Evolutionary conservation across 2,329 filamentous ascomycete genomes (phyloP), one percentile per base, ranked within the genome.

Genomic region (Sporothrix variecibatus): DNA sequence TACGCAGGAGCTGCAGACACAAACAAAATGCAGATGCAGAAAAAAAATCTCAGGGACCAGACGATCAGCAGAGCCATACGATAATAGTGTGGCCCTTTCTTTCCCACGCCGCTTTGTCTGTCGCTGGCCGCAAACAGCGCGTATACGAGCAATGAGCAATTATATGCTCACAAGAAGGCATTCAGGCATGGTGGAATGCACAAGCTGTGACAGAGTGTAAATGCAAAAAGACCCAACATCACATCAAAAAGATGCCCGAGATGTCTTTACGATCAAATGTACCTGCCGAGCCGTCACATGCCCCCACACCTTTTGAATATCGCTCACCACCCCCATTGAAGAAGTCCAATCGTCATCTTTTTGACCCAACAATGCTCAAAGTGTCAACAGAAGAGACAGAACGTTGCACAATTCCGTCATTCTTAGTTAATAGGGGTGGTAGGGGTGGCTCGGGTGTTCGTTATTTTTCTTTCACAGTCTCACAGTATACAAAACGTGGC

Each of bases 381-480:
- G 34, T 26, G 38, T 64, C 60, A 31, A 49, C 6, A 67, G 12
- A 15, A 40, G 8, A 40, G n/a, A 12, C 3, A 34, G 3, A 6
- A n/a, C 3, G 17, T 65, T 38, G n/a, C 38, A 26, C 20, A n/a
- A 51, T 69, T 69, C 34, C 65, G 65, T 69, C 65, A 69, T 51
- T 34, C 26, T 69, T 69, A 51, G 64, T 53, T 51, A 69, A 51
- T n/a, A 8, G 15, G 20, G 31, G 56, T 31, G 12, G 51, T n/a
- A 8, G 15, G 20, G 31, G 56, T 31, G 12, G 51, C 40, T 43
- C 34, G 34, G 34, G 34, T 34, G 34, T 62, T 62, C 34, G 12
- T 1, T 20, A 12, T 28, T n/a, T n/a, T 17, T 31, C 6, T 12
- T 20, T 31, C 15, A 51, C 17, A n/a, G n/a, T n/a, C n/a, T n/a